Conservation (phyloP, 805 yeast genomes). For the Aciculoconidium aculeatum region DNA sequence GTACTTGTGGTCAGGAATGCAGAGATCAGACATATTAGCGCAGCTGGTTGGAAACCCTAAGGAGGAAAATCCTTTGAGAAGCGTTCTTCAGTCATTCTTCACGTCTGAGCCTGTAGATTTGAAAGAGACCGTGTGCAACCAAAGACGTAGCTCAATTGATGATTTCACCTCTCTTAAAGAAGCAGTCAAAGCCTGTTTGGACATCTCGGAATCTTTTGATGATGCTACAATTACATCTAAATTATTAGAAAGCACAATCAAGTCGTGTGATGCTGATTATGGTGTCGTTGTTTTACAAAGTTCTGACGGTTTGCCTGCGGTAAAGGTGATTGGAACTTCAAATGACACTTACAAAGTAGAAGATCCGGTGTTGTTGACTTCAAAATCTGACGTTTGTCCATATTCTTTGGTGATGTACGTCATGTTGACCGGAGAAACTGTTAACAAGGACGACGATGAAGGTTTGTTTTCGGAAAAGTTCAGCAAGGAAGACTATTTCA, state of each 20-base stretch:
- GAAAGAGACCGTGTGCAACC: too few relatives aligned
- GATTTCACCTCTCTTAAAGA: too few relatives aligned
- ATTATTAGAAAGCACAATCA: constrained; percentile 33
- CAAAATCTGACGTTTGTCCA: constrained; percentile 41
- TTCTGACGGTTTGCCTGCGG: constrained; percentile 16
- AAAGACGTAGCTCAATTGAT: too few relatives aligned
- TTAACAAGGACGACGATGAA: constrained; percentile 32
- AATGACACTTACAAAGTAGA: constrained; percentile 19
- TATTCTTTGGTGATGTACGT: constrained; percentile 32
- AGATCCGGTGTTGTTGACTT: constrained; percentile 30
- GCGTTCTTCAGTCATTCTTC: too few relatives aligned
- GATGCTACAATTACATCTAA: constrained; percentile 30
- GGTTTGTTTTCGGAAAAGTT: constrained; percentile 26
- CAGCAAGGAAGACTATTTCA: constrained; percentile 38
- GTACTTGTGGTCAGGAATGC: constrained; percentile 29
- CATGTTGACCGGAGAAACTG: constrained; percentile 29
- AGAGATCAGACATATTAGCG: constrained; percentile 7
- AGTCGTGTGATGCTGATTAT: constrained; percentile 28
- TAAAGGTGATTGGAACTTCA: constrained; percentile 24
- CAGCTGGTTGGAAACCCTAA: neutral
- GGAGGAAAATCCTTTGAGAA: too few relatives aligned
- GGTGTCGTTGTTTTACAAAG: constrained; percentile 25
- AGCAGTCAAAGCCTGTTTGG: constrained; percentile 43
- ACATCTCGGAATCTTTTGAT: constrained; percentile 42
- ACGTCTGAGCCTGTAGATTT: too few relatives aligned